These are phyloP conservation scores for Albifimbria verrucaria DNA, from an alignment of 2,329 filamentous ascomycete genomes.

Conservation along the genomic window DNA sequence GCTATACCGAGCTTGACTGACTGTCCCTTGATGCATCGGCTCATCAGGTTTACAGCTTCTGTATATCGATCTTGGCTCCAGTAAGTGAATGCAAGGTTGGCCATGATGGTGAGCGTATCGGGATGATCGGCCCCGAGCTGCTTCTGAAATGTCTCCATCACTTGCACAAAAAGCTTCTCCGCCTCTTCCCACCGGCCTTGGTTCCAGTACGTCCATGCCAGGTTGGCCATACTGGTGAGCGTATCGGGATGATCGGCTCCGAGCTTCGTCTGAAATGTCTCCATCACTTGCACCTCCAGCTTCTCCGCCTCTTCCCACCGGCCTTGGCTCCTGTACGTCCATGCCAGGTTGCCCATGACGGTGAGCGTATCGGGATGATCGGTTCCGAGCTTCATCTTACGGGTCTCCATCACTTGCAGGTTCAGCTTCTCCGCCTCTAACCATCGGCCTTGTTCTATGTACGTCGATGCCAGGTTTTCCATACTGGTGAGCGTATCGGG, in stretches of 20 bases:
- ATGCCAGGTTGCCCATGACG: background rate
- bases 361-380: no score
- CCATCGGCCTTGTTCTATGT: background rate
- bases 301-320: background rate
- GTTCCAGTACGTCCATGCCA: no score
- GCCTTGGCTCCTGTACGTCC: background rate
- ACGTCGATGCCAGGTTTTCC: background rate
- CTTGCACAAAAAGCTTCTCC: background rate
- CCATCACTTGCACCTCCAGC: no score
- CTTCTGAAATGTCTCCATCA: background rate
- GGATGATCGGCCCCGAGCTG: background rate
- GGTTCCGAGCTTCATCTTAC: background rate
- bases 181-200: no score
- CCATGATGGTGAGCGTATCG: no score
- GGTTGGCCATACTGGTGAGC: no score
- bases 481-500: constrained; percentile 1
- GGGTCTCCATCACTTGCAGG: background rate
- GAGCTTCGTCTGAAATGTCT: no score
- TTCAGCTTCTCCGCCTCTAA: background rate
- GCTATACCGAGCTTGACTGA: background rate
- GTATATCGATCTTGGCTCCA: background rate
- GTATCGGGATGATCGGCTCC: no score
- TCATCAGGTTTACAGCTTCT: constrained; percentile 1
- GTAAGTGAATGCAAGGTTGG: background rate
- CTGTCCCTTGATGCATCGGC: background rate